Evolutionary conservation across 495 filamentous ascomycete genomes (phyloP).

Genomic region (Lasiosphaeria ovina): DNA sequence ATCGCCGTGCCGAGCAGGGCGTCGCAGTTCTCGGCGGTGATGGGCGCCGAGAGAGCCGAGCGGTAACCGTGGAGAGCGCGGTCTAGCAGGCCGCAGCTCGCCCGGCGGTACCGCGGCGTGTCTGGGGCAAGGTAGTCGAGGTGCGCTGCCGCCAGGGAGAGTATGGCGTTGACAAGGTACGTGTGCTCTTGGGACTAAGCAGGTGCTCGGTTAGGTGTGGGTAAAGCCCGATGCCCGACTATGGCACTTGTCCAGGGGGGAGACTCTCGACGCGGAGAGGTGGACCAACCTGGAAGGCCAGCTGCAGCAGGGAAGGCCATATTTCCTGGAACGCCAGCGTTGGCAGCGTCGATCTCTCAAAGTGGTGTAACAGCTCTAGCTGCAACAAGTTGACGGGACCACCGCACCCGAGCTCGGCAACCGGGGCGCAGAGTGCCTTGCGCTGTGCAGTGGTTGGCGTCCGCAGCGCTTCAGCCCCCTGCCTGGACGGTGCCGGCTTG

Average conservation of each 20-base stretch:
- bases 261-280: background rate
- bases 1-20: slow-evolving; percentile 33
- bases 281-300: slow-evolving; percentile 19
- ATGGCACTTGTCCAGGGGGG: background rate
- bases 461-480: too few species aligned
- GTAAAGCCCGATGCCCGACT: background rate
- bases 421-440: too few species aligned
- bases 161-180: slow-evolving; percentile 28
- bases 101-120: slow-evolving; percentile 18
- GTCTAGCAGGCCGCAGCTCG: slow-evolving; percentile 19
- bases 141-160: slow-evolving; percentile 28
- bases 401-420: background rate
- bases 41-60: slow-evolving; percentile 16
- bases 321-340: slow-evolving; percentile 27
- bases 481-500: slow-evolving; percentile 1
- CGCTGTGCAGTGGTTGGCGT: too few species aligned
- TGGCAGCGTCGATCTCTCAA: slow-evolving; percentile 21
- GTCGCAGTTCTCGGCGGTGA: slow-evolving; percentile 39
- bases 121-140: slow-evolving; percentile 18
- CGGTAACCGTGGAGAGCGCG: slow-evolving; percentile 25
- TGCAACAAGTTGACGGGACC: slow-evolving; percentile 27
- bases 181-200: slow-evolving; percentile 21
- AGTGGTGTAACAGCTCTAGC: slow-evolving; percentile 32
- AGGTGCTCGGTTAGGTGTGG: too few species aligned
- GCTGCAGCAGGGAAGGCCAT: slow-evolving; percentile 28